Evolutionary conservation across 2,329 filamentous ascomycete species (phyloP), one percentile per base, ranked within the genome.

Genomic region (Harringtonia aguacate): DNA sequence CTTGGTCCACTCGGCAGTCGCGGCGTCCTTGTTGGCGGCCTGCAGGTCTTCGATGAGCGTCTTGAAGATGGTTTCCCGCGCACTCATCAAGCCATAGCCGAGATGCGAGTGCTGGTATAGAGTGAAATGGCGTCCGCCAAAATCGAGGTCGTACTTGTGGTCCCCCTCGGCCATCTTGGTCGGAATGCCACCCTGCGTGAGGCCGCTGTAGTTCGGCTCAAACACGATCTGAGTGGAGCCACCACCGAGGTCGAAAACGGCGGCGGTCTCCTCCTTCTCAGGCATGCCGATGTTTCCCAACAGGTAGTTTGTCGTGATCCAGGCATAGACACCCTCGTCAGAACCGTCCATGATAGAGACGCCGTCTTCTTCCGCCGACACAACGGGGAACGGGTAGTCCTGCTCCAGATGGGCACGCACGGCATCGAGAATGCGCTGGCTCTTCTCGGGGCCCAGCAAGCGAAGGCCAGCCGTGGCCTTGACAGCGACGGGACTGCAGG

Each of bases 221-320:
- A 97, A 98, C 53, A 98, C 94, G 59, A 98, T 95, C 68, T 98
- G 92, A 14, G 94, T 98, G 20, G 89, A 95, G 43, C 92, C 92
- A 56, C 92, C 92, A 50, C 92, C 92, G 39, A 98, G 82, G 60
- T 98, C 92, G 58, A 98, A 95, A 47, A 95, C 80, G 41, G 92
- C 92, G 34, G 92, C 94, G 2, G 92, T 97, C 41, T 87, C 84
- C 50, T 78, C 87, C 61, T 89, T 79, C 60, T 95, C 90, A 2
- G 88, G 86, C 12, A 86, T 85, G 47, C 92, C 92, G 63, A 98
- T 97, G 69, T 97, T 97, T 57, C 90, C 90, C 21, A 98, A 79
- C 34, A 98, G 82, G 65, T 98, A 98, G 73, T 98, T 98, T 53
- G 88, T 92, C 8, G 92, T 98, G 62, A 98, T 94, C 92, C 92